Base-by-base conservation (phyloP, 768 basidiomycete genomes). In the Lactifluus hygrophoroides region DNA sequence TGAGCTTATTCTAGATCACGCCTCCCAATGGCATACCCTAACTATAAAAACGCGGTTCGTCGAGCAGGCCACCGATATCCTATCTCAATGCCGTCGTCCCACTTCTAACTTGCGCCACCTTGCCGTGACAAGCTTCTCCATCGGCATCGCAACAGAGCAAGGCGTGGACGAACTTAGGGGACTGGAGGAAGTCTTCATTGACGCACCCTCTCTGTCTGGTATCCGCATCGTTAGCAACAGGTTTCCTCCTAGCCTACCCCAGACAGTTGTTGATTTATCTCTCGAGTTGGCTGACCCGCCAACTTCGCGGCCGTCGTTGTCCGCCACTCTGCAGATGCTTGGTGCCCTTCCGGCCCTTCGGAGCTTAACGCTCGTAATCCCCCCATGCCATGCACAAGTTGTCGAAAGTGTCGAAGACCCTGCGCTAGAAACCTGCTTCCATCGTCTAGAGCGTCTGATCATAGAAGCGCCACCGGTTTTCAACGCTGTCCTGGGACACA, bases 21-120 rank as follows among this genome's bases (percentile, higher is more conserved):
- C 71, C 6, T 47, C 67, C 9, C 76, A 77, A 46, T 84, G 80
- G 83, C 69, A 66, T 57, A 72, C 66, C 28, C 64, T 84, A 40
- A 69, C 61, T 28, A 63, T 85, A 54, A 71, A 71, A 28, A 72
- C 78, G 10, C 65, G 66, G 8, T 67, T 71, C 40, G 57, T 75
- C n/a, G 58, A 60, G 16, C 74, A 76, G 44, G 70, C 75, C 27
- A 75, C 76, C 61, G 64, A 66, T 50, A 64, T 81, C 44, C 57
- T 83, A 25, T 62, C 66, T 25, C 63, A 68, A 11, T 79, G 77
- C 65, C 68, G 60, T 46, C 57, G 63, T 32, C 62, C 72, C 11
- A 66, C 74, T 35, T 75, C 75, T 13, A 64, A 72, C 28, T 66
- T 84, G 49, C 68, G 64, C 62, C 61, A 66, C 67, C 60, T 76